Conservation (phyloP, 768 basidiomycete species). For the Mycena chlorophos region DNA sequence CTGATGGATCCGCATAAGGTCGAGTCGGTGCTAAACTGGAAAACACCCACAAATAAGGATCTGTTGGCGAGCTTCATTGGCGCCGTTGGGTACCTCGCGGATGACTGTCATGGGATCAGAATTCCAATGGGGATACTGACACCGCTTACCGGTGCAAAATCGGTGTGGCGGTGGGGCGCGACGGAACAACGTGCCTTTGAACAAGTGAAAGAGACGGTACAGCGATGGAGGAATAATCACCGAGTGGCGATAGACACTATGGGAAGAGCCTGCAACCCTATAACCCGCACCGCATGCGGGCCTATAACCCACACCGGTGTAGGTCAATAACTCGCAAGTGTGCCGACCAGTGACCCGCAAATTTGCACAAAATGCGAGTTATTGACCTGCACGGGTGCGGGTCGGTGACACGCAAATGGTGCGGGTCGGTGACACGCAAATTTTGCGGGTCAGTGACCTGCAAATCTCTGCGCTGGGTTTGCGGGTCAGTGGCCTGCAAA, state of each 20-base stretch:
- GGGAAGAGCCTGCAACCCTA: too few species aligned
- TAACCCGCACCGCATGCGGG: too few species aligned
- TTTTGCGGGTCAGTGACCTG: too few species aligned
- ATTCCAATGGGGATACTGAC: conserved; percentile 34
- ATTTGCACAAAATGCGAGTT: too few species aligned
- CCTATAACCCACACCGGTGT: too few species aligned
- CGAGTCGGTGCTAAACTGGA: conserved; percentile 30
- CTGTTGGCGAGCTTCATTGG: conserved; percentile 36
- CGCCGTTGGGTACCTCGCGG: conserved; percentile 35
- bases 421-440: too few species aligned
- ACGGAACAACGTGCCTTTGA: conserved; percentile 33
- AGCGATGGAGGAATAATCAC: conserved; percentile 17
- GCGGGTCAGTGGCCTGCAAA: too few species aligned
- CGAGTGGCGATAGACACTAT: conserved; percentile 21
- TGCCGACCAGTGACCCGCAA: too few species aligned
- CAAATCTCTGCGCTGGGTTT: too few species aligned
- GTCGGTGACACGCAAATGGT: too few species aligned
- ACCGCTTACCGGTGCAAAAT: conserved; percentile 20
- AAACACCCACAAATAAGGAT: conserved; percentile 28
- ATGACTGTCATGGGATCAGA: conserved; percentile 24
- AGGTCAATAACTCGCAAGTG: too few species aligned
- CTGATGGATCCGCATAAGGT: conserved; percentile 43
- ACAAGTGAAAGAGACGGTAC: conserved; percentile 31
- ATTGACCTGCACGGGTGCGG: too few species aligned
- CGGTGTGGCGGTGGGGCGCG: conserved; percentile 27